A percentile compares a stretch with the other conserved stretches of the same genome.
These are phyloP conservation scores for Exophiala sp. DNA, from an alignment of 2,329 filamentous ascomycete species.

Conservation along the genomic window DNA sequence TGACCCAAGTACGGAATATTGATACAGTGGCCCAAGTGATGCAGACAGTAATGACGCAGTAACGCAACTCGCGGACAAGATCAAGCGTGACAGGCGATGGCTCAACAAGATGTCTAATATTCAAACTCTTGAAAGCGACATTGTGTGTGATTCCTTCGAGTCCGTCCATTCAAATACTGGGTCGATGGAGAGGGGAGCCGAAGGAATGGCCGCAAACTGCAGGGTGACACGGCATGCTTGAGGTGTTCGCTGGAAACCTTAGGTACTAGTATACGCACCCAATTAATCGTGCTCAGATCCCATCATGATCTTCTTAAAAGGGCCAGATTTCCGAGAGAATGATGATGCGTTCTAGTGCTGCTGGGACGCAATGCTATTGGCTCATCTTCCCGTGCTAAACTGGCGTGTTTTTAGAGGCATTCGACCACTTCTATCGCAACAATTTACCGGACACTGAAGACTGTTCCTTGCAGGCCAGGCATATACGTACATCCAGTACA, in stretches of 20 bases:
- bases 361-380: neutral
- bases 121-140: constrained; percentile 38
- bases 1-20: constrained; percentile 20
- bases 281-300: neutral
- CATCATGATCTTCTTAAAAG: neutral
- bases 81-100: constrained; percentile 46
- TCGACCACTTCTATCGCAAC: too few relatives aligned
- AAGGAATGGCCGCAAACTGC: neutral
- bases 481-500: neutral
- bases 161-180: constrained; percentile 30
- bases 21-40: constrained; percentile 32
- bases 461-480: neutral
- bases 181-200: neutral
- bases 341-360: neutral
- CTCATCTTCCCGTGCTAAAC: neutral
- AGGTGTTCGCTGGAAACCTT: too few relatives aligned
- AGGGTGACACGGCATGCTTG: neutral
- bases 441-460: too few relatives aligned
- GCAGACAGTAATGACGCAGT: constrained; percentile 47
- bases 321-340: neutral
- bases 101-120: constrained; percentile 49
- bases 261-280: too few relatives aligned
- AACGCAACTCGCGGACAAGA: constrained; percentile 48
- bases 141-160: constrained; percentile 44
- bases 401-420: neutral